Conservation (phyloP, 2,329 filamentous ascomycete genomes). For the Capronia coronata region DNA sequence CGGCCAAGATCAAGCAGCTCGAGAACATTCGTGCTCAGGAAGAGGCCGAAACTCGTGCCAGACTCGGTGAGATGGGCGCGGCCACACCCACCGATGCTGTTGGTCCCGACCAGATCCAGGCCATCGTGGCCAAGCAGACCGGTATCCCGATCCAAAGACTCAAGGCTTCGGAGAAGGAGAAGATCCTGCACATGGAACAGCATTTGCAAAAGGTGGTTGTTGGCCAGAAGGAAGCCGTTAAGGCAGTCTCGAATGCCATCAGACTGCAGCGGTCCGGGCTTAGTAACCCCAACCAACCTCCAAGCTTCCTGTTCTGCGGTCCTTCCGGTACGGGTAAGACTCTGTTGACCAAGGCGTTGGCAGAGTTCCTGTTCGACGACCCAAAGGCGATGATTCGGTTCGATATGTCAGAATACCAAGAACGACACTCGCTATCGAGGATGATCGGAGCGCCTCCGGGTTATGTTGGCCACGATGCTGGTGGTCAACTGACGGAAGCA, state of each 20-base stretch:
- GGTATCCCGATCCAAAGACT: conserved; percentile 93
- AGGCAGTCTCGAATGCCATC: conserved; percentile 91
- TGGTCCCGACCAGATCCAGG: conserved; percentile 96
- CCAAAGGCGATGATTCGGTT: conserved; percentile 96
- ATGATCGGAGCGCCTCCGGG: conserved; percentile 98
- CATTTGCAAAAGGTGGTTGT: conserved; percentile 77
- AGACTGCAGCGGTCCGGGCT: conserved; percentile 90
- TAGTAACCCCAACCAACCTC: conserved; percentile 90
- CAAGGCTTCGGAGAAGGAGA: conserved; percentile 94
- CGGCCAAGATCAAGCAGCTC: conserved; percentile 69
- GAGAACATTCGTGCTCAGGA: conserved; percentile 73
- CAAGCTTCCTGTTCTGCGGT: conserved; percentile 97
- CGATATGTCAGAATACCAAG: conserved; percentile 99
- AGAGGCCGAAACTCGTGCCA: conserved; percentile 58
- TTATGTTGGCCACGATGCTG: conserved; percentile 93
- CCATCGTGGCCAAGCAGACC: conserved; percentile 96
- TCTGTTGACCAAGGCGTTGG: conserved; percentile 88
- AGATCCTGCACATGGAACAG: conserved; percentile 94
- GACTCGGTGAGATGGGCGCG: conserved; percentile 55
- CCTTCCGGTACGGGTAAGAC: conserved; percentile 98
- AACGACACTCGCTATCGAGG: conserved; percentile 85
- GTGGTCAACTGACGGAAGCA: conserved; percentile 90
- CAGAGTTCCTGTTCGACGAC: conserved; percentile 97
- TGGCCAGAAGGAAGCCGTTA: conserved; percentile 88
- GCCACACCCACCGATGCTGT: conserved; percentile 86